These are phyloP conservation scores for Pyrus communis DNA, from an alignment of 306 rosid genomes.

Conservation along the genomic window DNA sequence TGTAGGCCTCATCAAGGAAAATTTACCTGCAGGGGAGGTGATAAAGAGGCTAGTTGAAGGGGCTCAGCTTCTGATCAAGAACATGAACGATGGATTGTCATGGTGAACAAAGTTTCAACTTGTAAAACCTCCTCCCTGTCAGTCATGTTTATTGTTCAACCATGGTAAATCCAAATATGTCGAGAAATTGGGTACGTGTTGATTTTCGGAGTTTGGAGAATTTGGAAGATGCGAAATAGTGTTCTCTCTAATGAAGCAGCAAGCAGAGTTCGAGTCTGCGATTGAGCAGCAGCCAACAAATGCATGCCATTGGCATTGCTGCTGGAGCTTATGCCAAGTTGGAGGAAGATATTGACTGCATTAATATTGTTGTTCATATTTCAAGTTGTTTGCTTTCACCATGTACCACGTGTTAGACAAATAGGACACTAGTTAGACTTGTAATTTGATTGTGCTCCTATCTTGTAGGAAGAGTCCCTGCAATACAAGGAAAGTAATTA, in stretches of 20 bases:
- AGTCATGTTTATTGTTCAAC: not conserved
- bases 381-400: too few relatives aligned
- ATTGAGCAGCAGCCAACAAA: not conserved
- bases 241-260: not conserved
- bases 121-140: not conserved
- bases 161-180: not conserved
- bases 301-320: not conserved
- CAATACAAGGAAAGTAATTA: too few relatives aligned
- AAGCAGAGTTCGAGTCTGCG: not conserved
- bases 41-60: slow-evolving; percentile 62
- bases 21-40: slow-evolving; percentile 63
- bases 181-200: not conserved
- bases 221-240: too few relatives aligned
- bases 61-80: slow-evolving; percentile 50
- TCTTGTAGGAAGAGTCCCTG: too few relatives aligned
- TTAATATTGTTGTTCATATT: too few relatives aligned
- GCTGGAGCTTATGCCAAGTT: too few relatives aligned
- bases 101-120: not conserved
- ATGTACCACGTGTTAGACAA: too few relatives aligned
- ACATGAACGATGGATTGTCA: too few relatives aligned
- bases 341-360: too few relatives aligned
- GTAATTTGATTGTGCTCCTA: too few relatives aligned
- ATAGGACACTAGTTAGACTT: too few relatives aligned
- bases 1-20: slow-evolving; percentile 66
- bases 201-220: too few relatives aligned